A percentile compares a stretch with the other conserved stretches of the same genome.
These are phyloP conservation scores for Chlorella sp. DNA, from an alignment of 139 green algal genomes.

Conservation along the genomic window DNA sequence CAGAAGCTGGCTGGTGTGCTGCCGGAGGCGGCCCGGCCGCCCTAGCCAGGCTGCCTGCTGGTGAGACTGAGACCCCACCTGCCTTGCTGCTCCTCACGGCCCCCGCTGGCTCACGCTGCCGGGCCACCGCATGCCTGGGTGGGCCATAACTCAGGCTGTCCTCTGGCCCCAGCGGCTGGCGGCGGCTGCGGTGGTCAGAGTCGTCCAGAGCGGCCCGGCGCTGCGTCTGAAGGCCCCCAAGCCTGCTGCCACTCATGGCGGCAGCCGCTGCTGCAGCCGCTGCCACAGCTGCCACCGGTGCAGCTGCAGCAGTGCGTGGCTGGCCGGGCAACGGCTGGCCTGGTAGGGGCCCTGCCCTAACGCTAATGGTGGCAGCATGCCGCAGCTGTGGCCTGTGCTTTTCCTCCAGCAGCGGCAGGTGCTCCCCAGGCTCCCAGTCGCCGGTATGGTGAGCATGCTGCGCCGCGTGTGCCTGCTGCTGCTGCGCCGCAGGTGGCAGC, in stretches of 20 bases:
- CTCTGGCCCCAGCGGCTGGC: constrained; percentile 1
- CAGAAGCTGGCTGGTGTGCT: neutral
- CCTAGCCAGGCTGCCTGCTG: neutral
- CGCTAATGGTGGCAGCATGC: neutral
- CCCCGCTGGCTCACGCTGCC: neutral
- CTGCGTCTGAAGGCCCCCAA: too few relatives aligned
- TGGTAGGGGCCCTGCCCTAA: neutral
- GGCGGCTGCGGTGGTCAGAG: too few relatives aligned
- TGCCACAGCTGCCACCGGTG: neutral
- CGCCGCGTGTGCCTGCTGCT: neutral
- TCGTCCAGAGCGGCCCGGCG: too few relatives aligned
- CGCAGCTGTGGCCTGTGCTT: neutral
- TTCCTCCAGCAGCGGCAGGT: neutral
- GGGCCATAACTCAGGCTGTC: constrained; percentile 18
- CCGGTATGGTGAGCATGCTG: too few relatives aligned
- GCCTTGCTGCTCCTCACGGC: neutral
- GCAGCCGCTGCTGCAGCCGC: too few relatives aligned
- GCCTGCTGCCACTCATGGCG: too few relatives aligned
- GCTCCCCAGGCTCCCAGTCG: neutral
- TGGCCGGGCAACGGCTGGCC: neutral
- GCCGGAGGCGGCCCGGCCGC: neutral
- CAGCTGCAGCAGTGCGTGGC: neutral
- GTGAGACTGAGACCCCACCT: neutral
- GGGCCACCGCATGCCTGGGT: neutral
- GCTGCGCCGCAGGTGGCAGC: neutral